A percentile compares a stretch with the other conserved stretches of the same genome.
These are phyloP conservation scores for Exophiala alcalophila DNA, from an alignment of 2,329 filamentous ascomycete genomes.

Conservation along the genomic window DNA sequence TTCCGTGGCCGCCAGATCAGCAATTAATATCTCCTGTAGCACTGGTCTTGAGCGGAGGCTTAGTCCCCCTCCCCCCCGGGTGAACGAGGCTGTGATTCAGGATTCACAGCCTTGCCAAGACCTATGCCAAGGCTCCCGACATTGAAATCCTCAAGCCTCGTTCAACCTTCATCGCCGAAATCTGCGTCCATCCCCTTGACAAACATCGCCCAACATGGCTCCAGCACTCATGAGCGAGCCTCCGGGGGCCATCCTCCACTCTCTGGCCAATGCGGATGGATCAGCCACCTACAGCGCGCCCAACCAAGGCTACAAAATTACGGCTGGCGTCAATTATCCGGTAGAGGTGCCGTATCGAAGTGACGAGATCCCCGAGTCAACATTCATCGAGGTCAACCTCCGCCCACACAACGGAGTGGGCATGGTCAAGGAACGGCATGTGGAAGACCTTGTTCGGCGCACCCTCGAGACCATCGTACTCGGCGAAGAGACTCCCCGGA, in stretches of 20 bases:
- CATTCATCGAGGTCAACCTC: conserved; percentile 83
- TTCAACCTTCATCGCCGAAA: too few relatives aligned
- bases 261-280: conserved; percentile 25
- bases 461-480: conserved; percentile 41
- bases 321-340: conserved; percentile 86
- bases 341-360: conserved; percentile 77
- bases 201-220: conserved; percentile 12
- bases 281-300: conserved; percentile 36
- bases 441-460: conserved; percentile 58
- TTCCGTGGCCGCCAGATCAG: too few relatives aligned
- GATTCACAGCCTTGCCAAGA: conserved; percentile 12
- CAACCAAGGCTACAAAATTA: conserved; percentile 72
- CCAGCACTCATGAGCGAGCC: conserved; percentile 8
- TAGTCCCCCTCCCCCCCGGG: too few relatives aligned
- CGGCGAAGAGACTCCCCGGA: conserved; percentile 43
- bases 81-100: too few relatives aligned
- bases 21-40: too few relatives aligned
- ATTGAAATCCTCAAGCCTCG: too few relatives aligned
- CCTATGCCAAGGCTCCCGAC: too few relatives aligned
- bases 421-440: conserved; percentile 77
- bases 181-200: neutral
- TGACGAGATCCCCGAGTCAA: conserved; percentile 90
- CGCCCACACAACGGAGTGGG: conserved; percentile 81
- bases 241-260: conserved; percentile 24
- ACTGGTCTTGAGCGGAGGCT: too few relatives aligned